Evolutionary conservation across 305 asterid species (phyloP).

Genomic region (Solanum chacoense): DNA sequence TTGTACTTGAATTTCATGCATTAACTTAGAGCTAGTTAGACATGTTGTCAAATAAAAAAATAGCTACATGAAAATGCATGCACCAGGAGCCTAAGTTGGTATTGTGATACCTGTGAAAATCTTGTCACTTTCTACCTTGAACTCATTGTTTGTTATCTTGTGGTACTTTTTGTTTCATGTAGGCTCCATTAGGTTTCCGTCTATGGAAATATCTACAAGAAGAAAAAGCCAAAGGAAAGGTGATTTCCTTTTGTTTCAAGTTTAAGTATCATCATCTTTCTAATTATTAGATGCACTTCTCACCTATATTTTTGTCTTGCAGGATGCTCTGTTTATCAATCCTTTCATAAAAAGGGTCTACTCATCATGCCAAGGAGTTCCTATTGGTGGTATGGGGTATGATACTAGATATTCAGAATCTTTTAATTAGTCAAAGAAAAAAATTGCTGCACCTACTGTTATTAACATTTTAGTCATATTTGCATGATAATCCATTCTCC

Average conservation of each 20-base stretch:
- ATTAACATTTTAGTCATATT: neutral
- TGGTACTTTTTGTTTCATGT: constrained; percentile 10
- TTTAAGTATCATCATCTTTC: constrained; percentile 1
- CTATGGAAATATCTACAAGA: constrained; percentile 53
- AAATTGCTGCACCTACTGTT: neutral
- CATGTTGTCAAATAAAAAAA: neutral
- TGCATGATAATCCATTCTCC: neutral
- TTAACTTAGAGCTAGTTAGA: neutral
- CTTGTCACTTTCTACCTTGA: neutral
- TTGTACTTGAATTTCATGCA: neutral
- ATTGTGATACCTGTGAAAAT: neutral
- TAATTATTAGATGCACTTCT: neutral
- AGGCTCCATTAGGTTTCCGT: constrained; percentile 91
- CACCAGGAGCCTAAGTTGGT: neutral
- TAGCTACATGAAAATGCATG: neutral
- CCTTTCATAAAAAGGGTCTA: constrained; percentile 67
- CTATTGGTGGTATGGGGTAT: constrained; percentile 96
- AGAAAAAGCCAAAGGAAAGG: constrained; percentile 35
- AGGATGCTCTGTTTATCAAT: constrained; percentile 52
- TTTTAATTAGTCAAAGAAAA: neutral
- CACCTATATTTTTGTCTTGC: constrained; percentile 17
- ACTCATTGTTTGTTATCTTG: neutral
- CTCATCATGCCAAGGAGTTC: constrained; percentile 89
- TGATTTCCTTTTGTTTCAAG: constrained; percentile 7
- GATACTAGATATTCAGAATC: neutral